phyloP scores from a whole-genome alignment of 2,329 filamentous ascomycete species.

The Claviceps cyperi region DNA sequence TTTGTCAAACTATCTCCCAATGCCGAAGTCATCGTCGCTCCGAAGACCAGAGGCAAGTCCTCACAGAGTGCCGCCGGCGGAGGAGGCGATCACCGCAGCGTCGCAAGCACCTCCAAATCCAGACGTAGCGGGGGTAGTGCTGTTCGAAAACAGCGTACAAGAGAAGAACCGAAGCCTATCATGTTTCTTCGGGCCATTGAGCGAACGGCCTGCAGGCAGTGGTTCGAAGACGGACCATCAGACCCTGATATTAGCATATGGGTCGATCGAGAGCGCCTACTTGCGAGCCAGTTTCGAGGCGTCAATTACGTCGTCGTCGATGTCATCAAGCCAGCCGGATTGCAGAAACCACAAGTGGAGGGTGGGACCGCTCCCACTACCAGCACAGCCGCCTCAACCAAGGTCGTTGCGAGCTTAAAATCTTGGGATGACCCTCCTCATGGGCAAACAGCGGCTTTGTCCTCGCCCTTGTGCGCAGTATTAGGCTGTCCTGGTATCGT shows the following conservation, averaged over 20 bases:
- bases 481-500: slow-evolving; percentile 61
- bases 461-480: slow-evolving; percentile 58
- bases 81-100: slow-evolving; percentile 62
- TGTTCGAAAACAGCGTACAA: slow-evolving; percentile 37
- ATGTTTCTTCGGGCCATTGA: slow-evolving; percentile 75
- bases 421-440: slow-evolving; percentile 82
- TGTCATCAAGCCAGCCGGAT: slow-evolving; percentile 68
- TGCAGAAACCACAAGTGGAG: slow-evolving; percentile 57
- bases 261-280: slow-evolving; percentile 66
- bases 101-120: slow-evolving; percentile 63
- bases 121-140: slow-evolving; percentile 69
- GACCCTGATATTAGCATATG: slow-evolving; percentile 57
- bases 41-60: slow-evolving; percentile 67
- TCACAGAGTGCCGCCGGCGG: slow-evolving; percentile 25
- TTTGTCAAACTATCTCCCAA: slow-evolving; percentile 91
- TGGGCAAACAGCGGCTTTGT: slow-evolving; percentile 65
- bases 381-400: slow-evolving; percentile 25
- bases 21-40: slow-evolving; percentile 92
- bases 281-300: slow-evolving; percentile 58
- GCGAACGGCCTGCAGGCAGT: slow-evolving; percentile 51
- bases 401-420: slow-evolving; percentile 60
- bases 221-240: slow-evolving; percentile 57
- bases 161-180: slow-evolving; percentile 51
- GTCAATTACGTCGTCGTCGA: slow-evolving; percentile 68
- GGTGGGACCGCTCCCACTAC: slow-evolving; percentile 46